Percentiles rank a stretch among this genome's conserved stretches.
Conservation (phyloP, 768 basidiomycete species). For the Trichaptum fuscoviolaceum region DNA sequence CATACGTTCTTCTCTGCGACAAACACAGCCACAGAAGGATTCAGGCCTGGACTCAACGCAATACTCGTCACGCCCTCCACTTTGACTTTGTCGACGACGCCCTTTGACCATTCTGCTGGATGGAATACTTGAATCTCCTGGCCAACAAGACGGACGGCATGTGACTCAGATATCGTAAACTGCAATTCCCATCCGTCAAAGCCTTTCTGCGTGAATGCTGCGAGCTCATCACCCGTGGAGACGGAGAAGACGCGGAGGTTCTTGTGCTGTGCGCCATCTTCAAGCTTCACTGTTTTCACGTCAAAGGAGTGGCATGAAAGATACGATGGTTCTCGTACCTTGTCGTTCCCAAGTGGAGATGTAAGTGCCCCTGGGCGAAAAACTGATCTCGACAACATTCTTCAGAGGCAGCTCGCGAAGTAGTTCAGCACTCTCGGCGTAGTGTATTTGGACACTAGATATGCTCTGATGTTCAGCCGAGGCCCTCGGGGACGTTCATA, state of each 20-base stretch:
- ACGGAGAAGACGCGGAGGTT: conserved; percentile 90
- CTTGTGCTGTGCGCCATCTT: conserved; percentile 88
- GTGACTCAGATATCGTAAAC: conserved; percentile 85
- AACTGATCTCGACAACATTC: conserved; percentile 78
- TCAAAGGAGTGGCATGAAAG: not conserved
- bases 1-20: conserved; percentile 87
- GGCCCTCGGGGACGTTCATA: conserved; percentile 12
- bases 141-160: conserved; percentile 75
- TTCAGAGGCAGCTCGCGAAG: conserved; percentile 70
- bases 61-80: conserved; percentile 80
- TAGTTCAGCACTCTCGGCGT: conserved; percentile 67
- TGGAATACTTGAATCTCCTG: conserved; percentile 81
- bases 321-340: conserved; percentile 32
- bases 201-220: conserved; percentile 85
- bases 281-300: conserved; percentile 58
- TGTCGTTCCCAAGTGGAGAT: conserved; percentile 95
- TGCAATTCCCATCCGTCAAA: conserved; percentile 89
- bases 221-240: conserved; percentile 81
- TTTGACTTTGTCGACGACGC: conserved; percentile 74
- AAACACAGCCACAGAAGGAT: conserved; percentile 88
- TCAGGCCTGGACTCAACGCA: conserved; percentile 75
- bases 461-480: not conserved
- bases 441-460: conserved; percentile 69
- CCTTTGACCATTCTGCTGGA: conserved; percentile 75
- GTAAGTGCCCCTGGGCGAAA: conserved; percentile 92